Percentiles rank a stretch among this genome's conserved stretches.
phyloP scores from a whole-genome alignment of 1,139 yeast species.

The Geotrichum restrictum region DNA sequence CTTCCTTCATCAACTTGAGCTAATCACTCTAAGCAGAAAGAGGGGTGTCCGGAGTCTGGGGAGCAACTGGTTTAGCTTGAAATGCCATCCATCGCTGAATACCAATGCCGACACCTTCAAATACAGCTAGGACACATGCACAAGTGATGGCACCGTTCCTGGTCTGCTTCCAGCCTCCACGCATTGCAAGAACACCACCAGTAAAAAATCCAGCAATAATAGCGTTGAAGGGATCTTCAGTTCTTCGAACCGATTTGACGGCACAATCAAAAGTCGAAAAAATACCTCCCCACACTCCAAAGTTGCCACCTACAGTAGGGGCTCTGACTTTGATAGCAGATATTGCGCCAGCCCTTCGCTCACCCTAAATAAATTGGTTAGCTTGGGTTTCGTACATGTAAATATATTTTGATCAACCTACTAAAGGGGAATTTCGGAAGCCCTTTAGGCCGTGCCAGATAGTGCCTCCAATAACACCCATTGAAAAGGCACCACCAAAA shows the following conservation, averaged over 20 bases:
- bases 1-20: background rate
- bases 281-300: constrained; percentile 99
- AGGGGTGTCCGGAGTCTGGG: constrained; percentile 38
- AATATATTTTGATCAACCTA: background rate
- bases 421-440: constrained; percentile 85
- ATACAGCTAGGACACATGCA: constrained; percentile 92
- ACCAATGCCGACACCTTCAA: constrained; percentile 98
- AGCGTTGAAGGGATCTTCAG: constrained; percentile 98
- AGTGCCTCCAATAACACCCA: constrained; percentile 98
- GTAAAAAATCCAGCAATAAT: constrained; percentile 97
- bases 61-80: constrained; percentile 64
- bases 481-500: constrained; percentile 97
- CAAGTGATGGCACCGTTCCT: constrained; percentile 96
- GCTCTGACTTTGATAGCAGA: constrained; percentile 93
- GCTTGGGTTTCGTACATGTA: background rate
- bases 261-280: constrained; percentile 94
- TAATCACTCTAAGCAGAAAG: constrained; percentile 29
- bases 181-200: constrained; percentile 95
- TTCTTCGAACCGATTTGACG: constrained; percentile 89
- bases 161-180: constrained; percentile 98
- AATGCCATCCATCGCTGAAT: constrained; percentile 85
- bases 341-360: constrained; percentile 83
- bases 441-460: constrained; percentile 99
- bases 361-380: constrained; percentile 48
- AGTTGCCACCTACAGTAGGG: constrained; percentile 97